A percentile compares a stretch with the other conserved stretches of the same genome.
These are phyloP conservation scores for Coniochaeta prunicola DNA, from an alignment of 2,329 filamentous ascomycete genomes.

Conservation along the genomic window DNA sequence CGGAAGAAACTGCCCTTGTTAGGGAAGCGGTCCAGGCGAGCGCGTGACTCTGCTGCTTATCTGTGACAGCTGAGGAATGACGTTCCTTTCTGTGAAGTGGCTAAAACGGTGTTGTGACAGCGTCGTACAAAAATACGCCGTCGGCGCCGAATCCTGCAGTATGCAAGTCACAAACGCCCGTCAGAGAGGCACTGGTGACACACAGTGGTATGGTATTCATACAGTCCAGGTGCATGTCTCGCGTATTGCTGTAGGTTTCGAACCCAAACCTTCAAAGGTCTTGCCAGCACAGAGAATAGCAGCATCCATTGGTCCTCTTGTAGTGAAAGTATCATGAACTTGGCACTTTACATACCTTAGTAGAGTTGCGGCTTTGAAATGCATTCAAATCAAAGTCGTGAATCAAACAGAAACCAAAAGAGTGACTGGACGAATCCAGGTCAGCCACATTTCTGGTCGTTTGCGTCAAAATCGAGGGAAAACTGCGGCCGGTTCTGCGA, in stretches of 20 bases:
- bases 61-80: not conserved
- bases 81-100: not conserved
- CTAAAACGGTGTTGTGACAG: not conserved
- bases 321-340: no score
- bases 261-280: no score
- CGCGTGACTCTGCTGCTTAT: not conserved
- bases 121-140: not conserved
- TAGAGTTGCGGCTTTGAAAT: no score
- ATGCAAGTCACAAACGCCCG: not conserved
- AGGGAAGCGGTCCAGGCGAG: not conserved
- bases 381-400: no score
- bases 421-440: conserved; percentile 1
- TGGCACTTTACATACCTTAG: no score
- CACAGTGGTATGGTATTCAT: not conserved
- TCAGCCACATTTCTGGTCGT: conserved; percentile 1
- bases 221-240: not conserved
- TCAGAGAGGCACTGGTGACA: no score
- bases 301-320: no score
- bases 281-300: no score
- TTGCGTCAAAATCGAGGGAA: not conserved
- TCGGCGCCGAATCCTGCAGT: not conserved
- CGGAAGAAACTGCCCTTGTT: not conserved
- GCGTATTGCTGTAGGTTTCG: no score
- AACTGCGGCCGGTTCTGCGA: conserved; percentile 10
- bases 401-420: no score